Conservation (phyloP, 2,329 filamentous ascomycete species). For the Penicillium sp. region DNA sequence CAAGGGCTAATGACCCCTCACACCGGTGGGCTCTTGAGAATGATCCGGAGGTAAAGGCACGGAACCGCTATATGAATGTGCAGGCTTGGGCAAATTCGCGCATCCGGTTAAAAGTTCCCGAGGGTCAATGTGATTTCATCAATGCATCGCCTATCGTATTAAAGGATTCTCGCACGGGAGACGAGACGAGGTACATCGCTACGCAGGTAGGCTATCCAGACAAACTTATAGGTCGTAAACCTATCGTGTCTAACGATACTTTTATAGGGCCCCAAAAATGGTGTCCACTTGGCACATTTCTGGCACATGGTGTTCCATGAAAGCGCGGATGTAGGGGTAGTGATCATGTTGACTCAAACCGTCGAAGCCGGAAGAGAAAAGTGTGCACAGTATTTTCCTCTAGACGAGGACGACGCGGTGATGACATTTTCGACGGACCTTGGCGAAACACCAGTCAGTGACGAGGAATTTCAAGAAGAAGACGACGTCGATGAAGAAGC, state of each 20-base stretch:
- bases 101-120: slow-evolving; percentile 72
- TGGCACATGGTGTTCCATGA: slow-evolving; percentile 96
- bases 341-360: slow-evolving; percentile 92
- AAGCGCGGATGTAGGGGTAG: slow-evolving; percentile 67
- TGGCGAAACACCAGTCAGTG: slow-evolving; percentile 25
- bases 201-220: slow-evolving; percentile 58
- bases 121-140: slow-evolving; percentile 71
- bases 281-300: slow-evolving; percentile 68
- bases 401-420: slow-evolving; percentile 49
- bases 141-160: slow-evolving; percentile 72
- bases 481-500: no score
- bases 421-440: slow-evolving; percentile 37
- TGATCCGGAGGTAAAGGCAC: slow-evolving; percentile 52
- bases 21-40: slow-evolving; percentile 58
- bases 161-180: slow-evolving; percentile 46
- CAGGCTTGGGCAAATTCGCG: slow-evolving; percentile 86
- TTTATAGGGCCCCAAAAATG: slow-evolving; percentile 67
- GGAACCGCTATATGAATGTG: slow-evolving; percentile 88
- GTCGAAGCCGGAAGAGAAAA: slow-evolving; percentile 74
- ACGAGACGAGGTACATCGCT: slow-evolving; percentile 69
- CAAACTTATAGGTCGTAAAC: background rate
- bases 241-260: background rate
- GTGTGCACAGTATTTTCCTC: slow-evolving; percentile 84
- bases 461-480: slow-evolving; percentile 29
- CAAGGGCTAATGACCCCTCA: slow-evolving; percentile 41